Base-by-base conservation (phyloP, 2,329 filamentous ascomycete genomes). In the Colletotrichum brevisporum region DNA sequence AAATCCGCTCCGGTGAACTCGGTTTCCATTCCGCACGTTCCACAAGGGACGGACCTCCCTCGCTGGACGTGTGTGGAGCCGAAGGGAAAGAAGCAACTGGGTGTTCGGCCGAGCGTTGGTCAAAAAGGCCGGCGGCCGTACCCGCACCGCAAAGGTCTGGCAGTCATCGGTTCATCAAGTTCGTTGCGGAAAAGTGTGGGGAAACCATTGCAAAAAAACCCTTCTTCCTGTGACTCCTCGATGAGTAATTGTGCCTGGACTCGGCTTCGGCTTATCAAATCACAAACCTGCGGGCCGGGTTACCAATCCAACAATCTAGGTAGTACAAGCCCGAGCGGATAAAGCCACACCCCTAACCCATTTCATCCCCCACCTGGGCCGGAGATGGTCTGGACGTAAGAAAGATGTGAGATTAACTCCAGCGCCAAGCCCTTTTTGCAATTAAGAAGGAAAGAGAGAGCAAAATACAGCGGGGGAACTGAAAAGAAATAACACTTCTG, bases 221-320 rank as follows among this genome's bases (percentile, higher is more conserved):
- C 10, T 36, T 3, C 55, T 31, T 31, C 18, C 41, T 18, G 16
- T 18, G 16, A 15, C 55, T 31, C 21, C 21, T 21, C 31, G 48
- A 68, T 68, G 66, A 69, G 53, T 60, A 66, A 69, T 68, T 31
- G n/a, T 16, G 9, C 15, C 31, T 54, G 26, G 41, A 31, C 50
- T 48, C 53, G 48, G 48, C 54, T 24, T 55, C 61, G 53, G 66
- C 66, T 69, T 69, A 69, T 54, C 39, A 47, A 51, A 69, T 26
- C 66, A 55, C 4, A 5, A 5, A 47, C 31, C 31, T n/a, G n/a
- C 59, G 13, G 13, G 4, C 8, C 48, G 65, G 31, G 24, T 51
- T 51, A 15, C 43, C 47, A 57, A 43, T 43, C 31, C 21, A 48
- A 4, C 6, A 31, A 3, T 15, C 43, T n/a, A n/a, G n/a, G n/a